Conservation (phyloP, 1,139 yeast genomes). For the Debaryomycetaceae sp. region DNA sequence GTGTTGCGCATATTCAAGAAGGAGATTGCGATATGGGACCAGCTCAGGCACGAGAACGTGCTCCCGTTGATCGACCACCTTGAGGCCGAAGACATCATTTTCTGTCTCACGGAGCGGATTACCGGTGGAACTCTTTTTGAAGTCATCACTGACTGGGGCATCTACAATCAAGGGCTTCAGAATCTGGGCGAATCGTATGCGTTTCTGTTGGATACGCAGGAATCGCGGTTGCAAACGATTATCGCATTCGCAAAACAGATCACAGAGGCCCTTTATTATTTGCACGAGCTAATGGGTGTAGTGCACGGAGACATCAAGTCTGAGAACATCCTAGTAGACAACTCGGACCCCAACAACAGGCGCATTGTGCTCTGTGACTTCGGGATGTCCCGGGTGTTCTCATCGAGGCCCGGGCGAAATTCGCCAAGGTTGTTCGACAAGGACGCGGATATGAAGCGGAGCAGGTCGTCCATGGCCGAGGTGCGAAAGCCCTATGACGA, state of each 20-base stretch:
- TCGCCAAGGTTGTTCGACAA: conserved; percentile 13
- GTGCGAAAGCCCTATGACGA: conserved; percentile 35
- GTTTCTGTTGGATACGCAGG: conserved; percentile 27
- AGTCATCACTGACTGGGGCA: conserved; percentile 67
- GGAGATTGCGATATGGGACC: conserved; percentile 75
- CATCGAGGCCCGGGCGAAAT: conserved; percentile 26
- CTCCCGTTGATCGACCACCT: conserved; percentile 59
- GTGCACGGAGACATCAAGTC: conserved; percentile 90
- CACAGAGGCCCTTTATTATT: conserved; percentile 58
- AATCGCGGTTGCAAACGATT: conserved; percentile 19
- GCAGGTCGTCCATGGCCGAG: conserved; percentile 43
- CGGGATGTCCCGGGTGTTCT: conserved; percentile 63
- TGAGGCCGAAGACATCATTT: conserved; percentile 62
- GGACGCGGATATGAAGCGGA: conserved; percentile 27
- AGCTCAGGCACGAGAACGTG: conserved; percentile 61
- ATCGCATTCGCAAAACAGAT: conserved; percentile 46
- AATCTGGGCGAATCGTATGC: conserved; percentile 7
- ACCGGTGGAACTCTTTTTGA: conserved; percentile 84
- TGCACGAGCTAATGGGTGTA: conserved; percentile 64
- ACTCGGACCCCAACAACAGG: conserved; percentile 20
- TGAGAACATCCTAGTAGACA: conserved; percentile 73
- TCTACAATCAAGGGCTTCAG: conserved; percentile 29
- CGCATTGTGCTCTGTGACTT: conserved; percentile 71
- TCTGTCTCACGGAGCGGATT: conserved; percentile 70
- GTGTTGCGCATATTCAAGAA: conserved; percentile 55